Percentiles rank a stretch among this genome's conserved stretches.
Conservation (phyloP, 805 yeast species). For the Brettanomyces bruxellensis region DNA sequence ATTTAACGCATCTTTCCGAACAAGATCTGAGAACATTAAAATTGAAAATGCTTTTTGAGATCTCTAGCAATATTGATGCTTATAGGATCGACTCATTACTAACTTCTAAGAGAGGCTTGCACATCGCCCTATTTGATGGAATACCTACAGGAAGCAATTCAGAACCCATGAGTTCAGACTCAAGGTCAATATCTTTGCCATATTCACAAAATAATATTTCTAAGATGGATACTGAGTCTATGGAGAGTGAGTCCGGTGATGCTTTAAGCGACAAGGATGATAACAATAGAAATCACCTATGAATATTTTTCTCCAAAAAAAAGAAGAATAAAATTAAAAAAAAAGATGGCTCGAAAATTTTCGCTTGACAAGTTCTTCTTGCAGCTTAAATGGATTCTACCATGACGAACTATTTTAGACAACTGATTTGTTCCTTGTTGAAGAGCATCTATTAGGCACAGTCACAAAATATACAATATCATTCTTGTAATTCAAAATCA, state of each 20-base stretch:
- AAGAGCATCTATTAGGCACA: no score
- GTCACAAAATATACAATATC: no score
- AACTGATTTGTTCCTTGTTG: no score
- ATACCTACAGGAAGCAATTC: neutral
- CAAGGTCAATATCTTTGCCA: neutral
- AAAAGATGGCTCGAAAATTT: neutral
- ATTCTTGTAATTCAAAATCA: no score
- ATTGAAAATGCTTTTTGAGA: neutral
- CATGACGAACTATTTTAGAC: no score
- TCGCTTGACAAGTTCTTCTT: no score
- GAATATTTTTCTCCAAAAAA: neutral
- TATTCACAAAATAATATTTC: neutral
- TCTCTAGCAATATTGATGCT: neutral
- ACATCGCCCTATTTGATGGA: neutral
- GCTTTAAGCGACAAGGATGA: neutral
- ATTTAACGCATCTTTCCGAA: no score
- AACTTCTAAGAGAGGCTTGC: slow-evolving; percentile 1
- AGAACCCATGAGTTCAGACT: neutral
- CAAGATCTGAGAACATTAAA: neutral
- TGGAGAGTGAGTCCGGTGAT: slow-evolving; percentile 4
- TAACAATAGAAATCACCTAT: neutral
- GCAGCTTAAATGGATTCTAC: neutral
- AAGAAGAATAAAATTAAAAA: neutral
- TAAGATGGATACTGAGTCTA: slow-evolving; percentile 4
- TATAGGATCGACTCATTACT: neutral